Base-by-base conservation (phyloP, 192 early-diverging fungal species). In the Entomortierella lignicola region DNA sequence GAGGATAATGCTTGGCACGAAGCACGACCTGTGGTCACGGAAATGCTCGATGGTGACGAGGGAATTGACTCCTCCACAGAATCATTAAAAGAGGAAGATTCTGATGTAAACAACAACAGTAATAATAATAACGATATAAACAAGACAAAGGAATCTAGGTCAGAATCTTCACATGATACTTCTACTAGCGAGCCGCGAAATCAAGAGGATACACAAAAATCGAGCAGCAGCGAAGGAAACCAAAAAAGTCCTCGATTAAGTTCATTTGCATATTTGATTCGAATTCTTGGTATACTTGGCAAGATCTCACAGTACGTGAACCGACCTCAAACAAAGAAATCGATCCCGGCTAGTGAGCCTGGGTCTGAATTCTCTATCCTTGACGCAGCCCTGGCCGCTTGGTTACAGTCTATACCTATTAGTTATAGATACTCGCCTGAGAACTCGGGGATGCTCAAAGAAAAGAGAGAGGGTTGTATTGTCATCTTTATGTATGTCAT, bases 271-370 rank as follows among this genome's bases (percentile, higher is more conserved):
- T 81, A 77, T 51, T 34, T 87, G 39, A 51, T 83, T 18, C 74
- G 85, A 11, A 80, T 80, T 13, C 56, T 67, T 1, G 71, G 74
- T 11, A 60, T 89, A 15, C 68, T 89, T 15, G 84, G 85, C n/a
- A 79, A 80, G 27, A 80, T 85, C 2, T 77, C 81, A 0, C 66
- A 79, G 21, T 83, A 83, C 51, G 79, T 87, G 23, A 89, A 89
- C 51, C 58, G 83, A 39, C 60, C 80, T 2, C 68, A 60, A 25
- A 64, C 71, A n/a, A 73, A 56, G n/a, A 42, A 56, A 32, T 67
- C 67, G 11, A 67, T 75, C 15, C 77, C 72, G 27, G 79, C 84
- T 0, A 84, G 72, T 58, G 77, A 88, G 61, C 56, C 68, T 6
- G 72, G 82, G 12, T 86, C 85, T 10, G 80, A 87, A 57, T 86